Base-by-base conservation (phyloP, 495 filamentous ascomycete genomes). In the Penicillium bovifimosum region DNA sequence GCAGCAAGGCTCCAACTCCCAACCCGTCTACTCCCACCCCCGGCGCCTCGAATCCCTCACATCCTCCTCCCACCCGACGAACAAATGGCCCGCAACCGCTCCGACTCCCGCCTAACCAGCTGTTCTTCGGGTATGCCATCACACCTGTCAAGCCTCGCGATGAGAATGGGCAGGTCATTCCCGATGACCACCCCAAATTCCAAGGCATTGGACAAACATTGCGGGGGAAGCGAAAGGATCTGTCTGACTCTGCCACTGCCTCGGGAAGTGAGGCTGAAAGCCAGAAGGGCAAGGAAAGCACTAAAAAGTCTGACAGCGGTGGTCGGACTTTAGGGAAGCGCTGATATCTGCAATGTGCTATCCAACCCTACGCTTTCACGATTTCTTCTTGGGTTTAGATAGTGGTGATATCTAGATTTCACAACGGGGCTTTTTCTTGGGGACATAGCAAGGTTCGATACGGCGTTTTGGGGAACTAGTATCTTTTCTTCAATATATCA, bases 51-150 rank as follows among this genome's bases (percentile, higher is more conserved):
- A 88, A 86, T 59, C 65, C 75, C 36, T 70, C 76, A 45, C 66
- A 74, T 41, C 73, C 72, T 17, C 68, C 74, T 6, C 64, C 71
- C 0, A 53, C 55, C 0, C 68, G 82, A 34, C 70, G 79, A 41
- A 84, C 72, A 14, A 91, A 93, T 61, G 86, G 91, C 3, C 91
- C 92, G 0, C 87, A 92, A 61, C 93, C 93, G 2, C 76, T 98
- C 8, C 81, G 93, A 17, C 70, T 98, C 44, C 83, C 90, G 2
- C 87, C 85, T 0, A 91, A 92, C 50, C 92, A 96, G 63, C 74
- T 98, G 6, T 98, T 98, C 74, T 93, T 98, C 56, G 93, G 93
- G 9, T 98, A 97, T 61, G 84, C 93, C 53, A 78, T 96, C 65
- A 92, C 86, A 61, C 91, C 91, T 0, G 78, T 91, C 16, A 89